Conservation (phyloP, 2,329 filamentous ascomycete species). For the Penicillium expansum region DNA sequence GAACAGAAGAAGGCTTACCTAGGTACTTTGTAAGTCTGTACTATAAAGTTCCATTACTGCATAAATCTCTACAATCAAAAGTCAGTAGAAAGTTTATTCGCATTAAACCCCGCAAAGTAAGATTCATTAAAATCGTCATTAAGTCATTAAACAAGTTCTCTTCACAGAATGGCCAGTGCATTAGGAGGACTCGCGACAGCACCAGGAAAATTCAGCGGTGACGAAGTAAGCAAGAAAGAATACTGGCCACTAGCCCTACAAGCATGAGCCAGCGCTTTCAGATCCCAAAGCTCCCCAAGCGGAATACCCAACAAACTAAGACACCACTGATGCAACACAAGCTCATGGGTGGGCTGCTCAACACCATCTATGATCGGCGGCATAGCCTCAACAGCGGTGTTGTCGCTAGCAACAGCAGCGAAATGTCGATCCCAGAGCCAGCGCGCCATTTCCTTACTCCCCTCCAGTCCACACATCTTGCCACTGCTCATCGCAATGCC, state of each 20-base stretch:
- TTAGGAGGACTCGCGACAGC: slow-evolving; percentile 35
- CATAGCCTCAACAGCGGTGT: slow-evolving; percentile 27
- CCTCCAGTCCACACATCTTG: slow-evolving; percentile 43
- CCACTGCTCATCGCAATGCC: slow-evolving; percentile 6
- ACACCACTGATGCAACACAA: slow-evolving; percentile 42
- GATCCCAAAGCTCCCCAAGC: slow-evolving; percentile 48
- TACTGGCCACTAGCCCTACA: slow-evolving; percentile 41
- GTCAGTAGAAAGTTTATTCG: background rate
- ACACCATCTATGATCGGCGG: slow-evolving; percentile 18
- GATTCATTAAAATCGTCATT: too few relatives aligned
- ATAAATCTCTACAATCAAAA: background rate
- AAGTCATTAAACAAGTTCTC: background rate
- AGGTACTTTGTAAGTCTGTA: too few relatives aligned
- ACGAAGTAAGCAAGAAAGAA: slow-evolving; percentile 46
- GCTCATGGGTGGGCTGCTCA: slow-evolving; percentile 9
- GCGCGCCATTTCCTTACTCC: slow-evolving; percentile 46
- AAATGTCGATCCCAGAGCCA: slow-evolving; percentile 59
- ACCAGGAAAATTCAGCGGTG: slow-evolving; percentile 45
- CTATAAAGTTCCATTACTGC: background rate
- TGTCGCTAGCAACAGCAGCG: slow-evolving; percentile 29
- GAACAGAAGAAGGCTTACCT: background rate
- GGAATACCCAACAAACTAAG: slow-evolving; percentile 44
- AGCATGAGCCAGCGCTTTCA: slow-evolving; percentile 41
- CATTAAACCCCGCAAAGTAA: background rate
- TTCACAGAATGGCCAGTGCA: slow-evolving; percentile 26